Base-by-base conservation (phyloP, 139 green algal species). In the Microglena sp. region DNA sequence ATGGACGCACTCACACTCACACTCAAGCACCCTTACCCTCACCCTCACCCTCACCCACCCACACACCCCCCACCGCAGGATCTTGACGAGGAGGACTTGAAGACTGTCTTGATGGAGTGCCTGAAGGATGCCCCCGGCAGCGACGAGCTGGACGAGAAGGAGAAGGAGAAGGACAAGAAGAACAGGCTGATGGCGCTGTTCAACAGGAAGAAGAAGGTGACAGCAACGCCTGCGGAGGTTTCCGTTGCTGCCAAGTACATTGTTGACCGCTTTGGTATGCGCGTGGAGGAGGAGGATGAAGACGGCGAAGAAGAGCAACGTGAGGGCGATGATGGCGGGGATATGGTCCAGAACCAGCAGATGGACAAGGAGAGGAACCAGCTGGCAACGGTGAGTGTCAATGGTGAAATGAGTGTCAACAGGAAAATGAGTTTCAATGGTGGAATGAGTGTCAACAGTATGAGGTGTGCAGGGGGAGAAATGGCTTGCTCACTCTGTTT, bases 31-130 rank as follows among this genome's bases (percentile, higher is more conserved):
- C 40, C 11, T 50, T n/a, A n/a, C n/a, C n/a, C n/a, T n/a, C n/a
- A n/a, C n/a, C n/a, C n/a, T n/a, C n/a, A n/a, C n/a, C n/a, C n/a
- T n/a, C n/a, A n/a, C n/a, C n/a, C n/a, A n/a, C n/a, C n/a, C n/a
- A n/a, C n/a, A n/a, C n/a, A n/a, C n/a, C n/a, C n/a, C n/a, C n/a
- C n/a, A n/a, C n/a, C n/a, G n/a, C n/a, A n/a, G 68, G 79, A 82
- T 24, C 43, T 90, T n/a, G 81, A 85, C 22, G 76, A 85, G 62
- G 71, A 82, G 18, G 65, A 74, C 6, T 66, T 88, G n/a, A 33
- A 43, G 0, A 60, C 73, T 2, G 67, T 88, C 34, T 70, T 90
- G 43, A 72, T 77, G 62, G 67, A 82, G 68, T 79, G 73, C 73
- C 54, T 84, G 29, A 70, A 69, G 28, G 73, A 81, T 40, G 77